phyloP scores from a whole-genome alignment of 169 alveolate species.

The Plasmodium gonderi region DNA sequence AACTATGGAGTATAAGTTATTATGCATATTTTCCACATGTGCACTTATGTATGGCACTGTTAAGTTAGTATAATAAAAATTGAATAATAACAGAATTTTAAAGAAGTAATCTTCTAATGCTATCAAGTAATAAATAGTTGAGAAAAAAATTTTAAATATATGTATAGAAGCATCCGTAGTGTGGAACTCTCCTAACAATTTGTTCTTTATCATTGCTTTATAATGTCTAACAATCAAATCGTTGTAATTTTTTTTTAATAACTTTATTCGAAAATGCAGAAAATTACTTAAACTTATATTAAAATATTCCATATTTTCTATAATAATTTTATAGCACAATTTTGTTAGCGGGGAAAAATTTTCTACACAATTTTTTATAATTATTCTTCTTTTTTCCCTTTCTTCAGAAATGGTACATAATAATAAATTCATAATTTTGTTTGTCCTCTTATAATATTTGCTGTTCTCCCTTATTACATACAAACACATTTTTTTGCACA shows the following conservation, averaged over 20 bases:
- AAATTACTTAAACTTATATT: constrained; percentile 52
- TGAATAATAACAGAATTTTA: constrained; percentile 28
- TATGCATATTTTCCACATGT: constrained; percentile 58
- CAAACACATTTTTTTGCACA: constrained; percentile 51
- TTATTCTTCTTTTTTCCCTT: constrained; percentile 24
- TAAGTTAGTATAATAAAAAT: constrained; percentile 20
- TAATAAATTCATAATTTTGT: constrained; percentile 18
- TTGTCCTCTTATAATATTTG: neutral
- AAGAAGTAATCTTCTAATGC: constrained; percentile 50
- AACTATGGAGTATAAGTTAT: constrained; percentile 29
- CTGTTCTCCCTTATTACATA: constrained; percentile 47
- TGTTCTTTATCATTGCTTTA: neutral
- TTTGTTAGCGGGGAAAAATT: constrained; percentile 51
- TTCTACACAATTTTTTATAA: constrained; percentile 19
- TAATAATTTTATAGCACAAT: constrained; percentile 65
- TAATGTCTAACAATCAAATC: constrained; percentile 4
- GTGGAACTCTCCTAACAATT: neutral
- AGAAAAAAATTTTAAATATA: constrained; percentile 40
- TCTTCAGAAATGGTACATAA: constrained; percentile 34
- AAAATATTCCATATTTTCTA: constrained; percentile 63
- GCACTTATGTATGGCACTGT: constrained; percentile 20
- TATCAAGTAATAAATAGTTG: constrained; percentile 43
- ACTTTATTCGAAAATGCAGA: constrained; percentile 44
- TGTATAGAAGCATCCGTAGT: constrained; percentile 18
- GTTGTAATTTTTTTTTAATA: constrained; percentile 36